Base-by-base conservation (phyloP, 495 filamentous ascomycete species). In the Trypethelium eluteriae region DNA sequence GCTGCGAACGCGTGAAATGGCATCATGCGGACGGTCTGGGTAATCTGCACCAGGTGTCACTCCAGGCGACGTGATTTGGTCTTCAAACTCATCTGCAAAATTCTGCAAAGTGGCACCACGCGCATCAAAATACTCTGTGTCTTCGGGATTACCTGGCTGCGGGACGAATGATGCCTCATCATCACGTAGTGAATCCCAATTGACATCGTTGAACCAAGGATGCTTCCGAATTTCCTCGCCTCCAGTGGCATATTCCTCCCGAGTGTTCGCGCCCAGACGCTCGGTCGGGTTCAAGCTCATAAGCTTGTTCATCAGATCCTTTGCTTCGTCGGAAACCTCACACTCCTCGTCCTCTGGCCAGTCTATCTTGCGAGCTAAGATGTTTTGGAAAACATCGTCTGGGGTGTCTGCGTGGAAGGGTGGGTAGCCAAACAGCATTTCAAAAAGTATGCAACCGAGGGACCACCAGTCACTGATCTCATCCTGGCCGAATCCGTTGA, bases 391-490 rank as follows among this genome's bases (percentile, higher is more conserved):
- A 11, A 98, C 95, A 72, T 93, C 82, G 66, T 98, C 95, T 0
- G 94, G 94, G 49, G 91, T 90, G 18, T 81, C 81, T 5, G 91
- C 94, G 74, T 98, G 92, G 77, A 98, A 98, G 32, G 94, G 94
- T 1, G 94, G 94, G 77, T 90, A 83, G 64, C 94, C 89, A 74
- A 89, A 98, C 25, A 98, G 79, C 68, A 96, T 97, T 70, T 98
- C 94, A 74, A 97, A 98, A 77, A 98, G 80, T 67, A 98, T 98
- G 72, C 94, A 98, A 2, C 94, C 94, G 57, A 98, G 79, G 6
- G 94, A 98, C 94, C 94, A 98, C 94, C 94, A 98, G 84, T 98
- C 94, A 75, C 94, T 97, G 70, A 92, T 93, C 74, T 98, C 92
- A 74, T 98, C 94, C 77, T 98, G 94, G 0, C 93, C 91, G 67